Evolutionary conservation across 1,284 basidiomycete genomes (phyloP).

Genomic region (Leccinum ponderosum): DNA sequence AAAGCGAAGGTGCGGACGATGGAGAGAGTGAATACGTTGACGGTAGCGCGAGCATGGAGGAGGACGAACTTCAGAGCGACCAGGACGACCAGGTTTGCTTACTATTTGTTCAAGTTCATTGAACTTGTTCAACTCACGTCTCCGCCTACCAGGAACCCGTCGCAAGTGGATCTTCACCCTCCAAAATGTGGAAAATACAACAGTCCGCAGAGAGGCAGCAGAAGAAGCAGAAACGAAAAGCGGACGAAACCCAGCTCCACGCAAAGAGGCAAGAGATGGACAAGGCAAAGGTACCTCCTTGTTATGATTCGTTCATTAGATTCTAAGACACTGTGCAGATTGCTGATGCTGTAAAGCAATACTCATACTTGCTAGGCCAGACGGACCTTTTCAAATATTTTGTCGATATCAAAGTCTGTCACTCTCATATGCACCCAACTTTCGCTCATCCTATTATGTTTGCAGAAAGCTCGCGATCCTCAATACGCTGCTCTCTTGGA

Average conservation of each 20-base stretch:
- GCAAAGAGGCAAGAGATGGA: slow-evolving; percentile 77
- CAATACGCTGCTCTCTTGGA: slow-evolving; percentile 92
- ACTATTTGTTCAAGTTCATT: slow-evolving; percentile 8
- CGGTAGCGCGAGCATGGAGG: slow-evolving; percentile 47
- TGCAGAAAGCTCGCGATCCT: slow-evolving; percentile 85
- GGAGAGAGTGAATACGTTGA: slow-evolving; percentile 67
- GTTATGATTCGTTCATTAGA: background rate
- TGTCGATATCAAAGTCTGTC: slow-evolving; percentile 84
- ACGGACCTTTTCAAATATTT: slow-evolving; percentile 97
- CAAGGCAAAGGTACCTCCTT: slow-evolving; percentile 67
- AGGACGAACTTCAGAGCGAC: slow-evolving; percentile 67
- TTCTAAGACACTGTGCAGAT: slow-evolving; percentile 49
- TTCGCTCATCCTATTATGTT: slow-evolving; percentile 2
- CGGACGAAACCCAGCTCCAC: slow-evolving; percentile 66
- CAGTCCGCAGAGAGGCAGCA: slow-evolving; percentile 43
- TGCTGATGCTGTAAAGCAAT: slow-evolving; percentile 92
- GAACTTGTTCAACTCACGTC: slow-evolving; percentile 4
- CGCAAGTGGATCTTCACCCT: slow-evolving; percentile 38
- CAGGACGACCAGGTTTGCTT: slow-evolving; percentile 44
- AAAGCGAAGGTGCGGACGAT: slow-evolving; percentile 64
- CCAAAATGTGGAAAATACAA: slow-evolving; percentile 40
- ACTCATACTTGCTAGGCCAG: slow-evolving; percentile 92
- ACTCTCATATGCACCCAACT: background rate
- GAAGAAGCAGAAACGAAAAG: slow-evolving; percentile 68
- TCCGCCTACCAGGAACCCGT: slow-evolving; percentile 25